phyloP scores from a whole-genome alignment of 495 filamentous ascomycete genomes.

The Aspergillus saccharolyticus region DNA sequence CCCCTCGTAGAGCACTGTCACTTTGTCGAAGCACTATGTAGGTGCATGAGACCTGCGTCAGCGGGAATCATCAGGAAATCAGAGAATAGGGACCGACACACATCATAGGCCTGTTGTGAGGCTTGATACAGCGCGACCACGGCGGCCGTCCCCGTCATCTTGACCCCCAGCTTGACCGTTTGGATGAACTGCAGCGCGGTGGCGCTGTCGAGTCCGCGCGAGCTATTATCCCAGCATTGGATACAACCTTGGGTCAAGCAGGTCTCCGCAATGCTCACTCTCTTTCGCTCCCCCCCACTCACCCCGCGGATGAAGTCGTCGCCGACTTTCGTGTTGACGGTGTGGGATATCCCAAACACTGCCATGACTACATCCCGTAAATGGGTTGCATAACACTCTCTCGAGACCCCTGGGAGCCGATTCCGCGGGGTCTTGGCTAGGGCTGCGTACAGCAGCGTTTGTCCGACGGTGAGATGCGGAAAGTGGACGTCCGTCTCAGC shows the following conservation, averaged over 20 bases:
- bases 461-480: slow-evolving; percentile 53
- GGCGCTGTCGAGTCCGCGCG: slow-evolving; percentile 72
- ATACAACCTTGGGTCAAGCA: slow-evolving; percentile 62
- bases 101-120: too few species aligned
- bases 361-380: slow-evolving; percentile 53
- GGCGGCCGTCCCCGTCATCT: slow-evolving; percentile 61
- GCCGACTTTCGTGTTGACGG: slow-evolving; percentile 46
- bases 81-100: too few species aligned
- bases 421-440: slow-evolving; percentile 37
- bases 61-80: too few species aligned
- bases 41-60: too few species aligned
- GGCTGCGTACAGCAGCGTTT: slow-evolving; percentile 57
- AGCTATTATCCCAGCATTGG: slow-evolving; percentile 77
- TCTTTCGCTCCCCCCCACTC: slow-evolving; percentile 41
- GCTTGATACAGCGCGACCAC: slow-evolving; percentile 78
- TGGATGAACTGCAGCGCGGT: slow-evolving; percentile 68
- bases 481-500: slow-evolving; percentile 48
- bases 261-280: slow-evolving; percentile 33
- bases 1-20: slow-evolving; percentile 54
- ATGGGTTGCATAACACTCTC: slow-evolving; percentile 40
- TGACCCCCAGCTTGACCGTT: slow-evolving; percentile 61
- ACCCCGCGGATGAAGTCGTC: slow-evolving; percentile 75
- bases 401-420: slow-evolving; percentile 34
- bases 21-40: slow-evolving; percentile 46
- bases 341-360: slow-evolving; percentile 47